Evolutionary conservation across 306 rosid genomes (phyloP), one percentile per base, ranked within the genome.

Genomic region (Quercus alba): DNA sequence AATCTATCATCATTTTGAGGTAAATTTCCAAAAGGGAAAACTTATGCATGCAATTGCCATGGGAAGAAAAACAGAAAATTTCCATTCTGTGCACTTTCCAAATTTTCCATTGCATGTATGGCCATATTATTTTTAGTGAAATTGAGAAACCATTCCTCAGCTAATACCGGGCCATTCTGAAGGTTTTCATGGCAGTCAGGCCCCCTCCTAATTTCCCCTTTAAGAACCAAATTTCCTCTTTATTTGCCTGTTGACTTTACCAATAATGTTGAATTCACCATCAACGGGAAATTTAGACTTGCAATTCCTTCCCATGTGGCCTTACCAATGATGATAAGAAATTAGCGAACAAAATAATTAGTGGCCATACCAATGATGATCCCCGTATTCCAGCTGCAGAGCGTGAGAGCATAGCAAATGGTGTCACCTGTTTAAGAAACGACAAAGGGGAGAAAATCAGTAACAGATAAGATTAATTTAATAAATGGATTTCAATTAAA

Each of bases 381-480:
- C 98, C 94, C 81, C 98, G 87, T 83, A 94, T 94, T 86, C 97
- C 98, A 79, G 97, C 97, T 18, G 92, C 91, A 74, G 97, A 79
- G 26, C 98, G 97, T 12, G 98, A 94, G 75, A 94, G 97, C 94
- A 92, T 86, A 14, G 97, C 97, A 85, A 79, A 89, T 35, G 95
- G 94, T 66, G 98, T 94, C 85, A 94, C 98, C 98, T 94, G 86
- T 82, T 84, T 70, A 71, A 28, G n/a, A 71, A 56, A 83, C 76
- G 67, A 57, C 81, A 73, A 74, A 83, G 67, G 61, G 31, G 1
- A 62, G 31, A 52, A 74, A 19, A 35, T 56, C 69, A 51, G 26
- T 51, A 46, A 49, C 23, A 71, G 23, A 79, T 55, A 18, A 28
- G 49, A 28, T 35, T 8, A 35, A 28, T 20, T n/a, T 20, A 57